These are phyloP conservation scores for Cryptosporidium meleagridis DNA, from an alignment of 169 alveolate species.

Conservation along the genomic window DNA sequence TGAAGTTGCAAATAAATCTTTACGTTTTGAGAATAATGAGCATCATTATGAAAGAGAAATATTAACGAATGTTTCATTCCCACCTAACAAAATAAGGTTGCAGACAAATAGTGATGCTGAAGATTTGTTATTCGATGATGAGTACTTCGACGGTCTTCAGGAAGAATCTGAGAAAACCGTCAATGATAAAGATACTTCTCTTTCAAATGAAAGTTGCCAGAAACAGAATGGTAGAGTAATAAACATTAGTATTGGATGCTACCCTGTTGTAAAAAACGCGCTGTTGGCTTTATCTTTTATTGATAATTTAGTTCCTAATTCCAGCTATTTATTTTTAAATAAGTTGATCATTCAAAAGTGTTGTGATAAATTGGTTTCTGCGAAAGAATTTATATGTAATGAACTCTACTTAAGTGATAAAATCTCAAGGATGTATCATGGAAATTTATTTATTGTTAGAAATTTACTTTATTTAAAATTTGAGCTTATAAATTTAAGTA, in stretches of 20 bases:
- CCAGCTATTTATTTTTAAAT: constrained; percentile 29
- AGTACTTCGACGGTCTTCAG: constrained; percentile 1
- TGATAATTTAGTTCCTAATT: constrained; percentile 24
- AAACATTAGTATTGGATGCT: constrained; percentile 12
- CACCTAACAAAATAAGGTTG: constrained; percentile 37
- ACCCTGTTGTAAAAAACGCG: constrained; percentile 47
- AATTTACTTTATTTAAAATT: constrained; percentile 45
- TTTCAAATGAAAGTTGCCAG: background rate
- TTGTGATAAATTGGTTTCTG: constrained; percentile 36
- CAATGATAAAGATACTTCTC: background rate
- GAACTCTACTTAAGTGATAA: constrained; percentile 19
- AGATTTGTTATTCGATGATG: constrained; percentile 41
- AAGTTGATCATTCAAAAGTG: constrained; percentile 44
- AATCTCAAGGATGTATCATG: constrained; percentile 49
- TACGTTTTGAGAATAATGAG: background rate
- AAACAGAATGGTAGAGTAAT: background rate
- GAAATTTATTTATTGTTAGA: constrained; percentile 48
- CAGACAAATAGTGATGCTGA: constrained; percentile 56
- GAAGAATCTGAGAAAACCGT: background rate
- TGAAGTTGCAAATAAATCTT: background rate
- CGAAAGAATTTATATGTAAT: constrained; percentile 25
- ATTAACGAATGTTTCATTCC: constrained; percentile 50
- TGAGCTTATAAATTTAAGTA: constrained; percentile 24
- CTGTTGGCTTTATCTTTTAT: constrained; percentile 49
- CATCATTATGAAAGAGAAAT: constrained; percentile 25